Percentiles rank a stretch among this genome's conserved stretches.
These are phyloP conservation scores for Neurospora sublineolata DNA, from an alignment of 495 filamentous ascomycete genomes.

Conservation along the genomic window DNA sequence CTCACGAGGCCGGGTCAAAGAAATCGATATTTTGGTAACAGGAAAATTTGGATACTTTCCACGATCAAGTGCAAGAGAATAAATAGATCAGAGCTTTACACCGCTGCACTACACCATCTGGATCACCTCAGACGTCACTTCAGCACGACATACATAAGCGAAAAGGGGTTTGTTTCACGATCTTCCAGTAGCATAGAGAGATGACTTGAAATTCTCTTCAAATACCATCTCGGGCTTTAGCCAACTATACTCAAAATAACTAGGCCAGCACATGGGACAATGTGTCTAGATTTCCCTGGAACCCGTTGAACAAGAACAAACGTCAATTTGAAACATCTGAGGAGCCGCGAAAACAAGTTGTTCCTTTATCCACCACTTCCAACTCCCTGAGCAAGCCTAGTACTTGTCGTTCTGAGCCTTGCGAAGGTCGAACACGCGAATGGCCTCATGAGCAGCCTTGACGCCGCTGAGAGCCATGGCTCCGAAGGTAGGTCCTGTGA, in stretches of 20 bases:
- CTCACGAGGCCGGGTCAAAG: neutral
- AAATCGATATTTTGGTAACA: neutral
- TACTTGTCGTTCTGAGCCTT: conserved; percentile 43
- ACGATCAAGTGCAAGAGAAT: neutral
- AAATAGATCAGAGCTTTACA: too few relatives aligned
- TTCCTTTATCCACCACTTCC: neutral
- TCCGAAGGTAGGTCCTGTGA: conserved; percentile 46
- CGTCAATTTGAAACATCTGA: neutral
- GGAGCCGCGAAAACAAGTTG: neutral
- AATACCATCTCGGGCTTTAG: too few relatives aligned
- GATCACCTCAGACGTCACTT: too few relatives aligned
- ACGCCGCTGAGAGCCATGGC: conserved; percentile 78
- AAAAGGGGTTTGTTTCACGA: too few relatives aligned
- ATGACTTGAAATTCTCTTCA: too few relatives aligned
- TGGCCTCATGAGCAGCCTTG: conserved; percentile 76
- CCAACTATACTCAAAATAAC: neutral
- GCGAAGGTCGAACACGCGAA: conserved; percentile 64
- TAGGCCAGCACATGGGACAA: neutral
- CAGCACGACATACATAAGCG: too few relatives aligned
- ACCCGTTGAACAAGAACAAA: neutral
- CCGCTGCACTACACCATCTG: too few relatives aligned
- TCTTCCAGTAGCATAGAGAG: too few relatives aligned
- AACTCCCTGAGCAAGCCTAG: neutral
- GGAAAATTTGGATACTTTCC: neutral
- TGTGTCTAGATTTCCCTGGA: neutral